A percentile compares a stretch with the other conserved stretches of the same genome.
Conservation (phyloP, 306 rosid genomes). For the Sphenostylis stenocarpa region DNA sequence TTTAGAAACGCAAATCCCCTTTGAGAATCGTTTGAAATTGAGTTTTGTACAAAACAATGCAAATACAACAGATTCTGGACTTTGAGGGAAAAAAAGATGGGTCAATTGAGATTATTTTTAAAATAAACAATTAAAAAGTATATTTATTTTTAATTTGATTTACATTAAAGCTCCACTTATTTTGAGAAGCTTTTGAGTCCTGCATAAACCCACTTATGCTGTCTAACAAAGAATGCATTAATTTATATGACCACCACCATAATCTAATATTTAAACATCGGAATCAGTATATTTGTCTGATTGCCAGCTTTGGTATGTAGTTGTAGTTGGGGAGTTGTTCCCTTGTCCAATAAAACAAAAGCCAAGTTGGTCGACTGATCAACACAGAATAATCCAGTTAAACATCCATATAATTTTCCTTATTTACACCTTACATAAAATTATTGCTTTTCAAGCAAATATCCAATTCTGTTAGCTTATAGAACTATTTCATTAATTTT, state of each 20-base stretch:
- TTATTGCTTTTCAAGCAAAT: background rate
- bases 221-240: background rate
- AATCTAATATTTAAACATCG: constrained; percentile 3
- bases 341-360: background rate
- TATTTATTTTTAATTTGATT: too few species aligned
- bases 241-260: background rate
- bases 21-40: too few species aligned
- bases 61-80: too few species aligned
- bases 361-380: background rate
- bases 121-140: background rate
- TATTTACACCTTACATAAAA: background rate
- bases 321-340: too few species aligned
- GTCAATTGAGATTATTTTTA: too few species aligned
- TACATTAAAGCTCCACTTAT: background rate
- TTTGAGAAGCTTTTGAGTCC: background rate
- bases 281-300: background rate
- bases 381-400: constrained; percentile 33
- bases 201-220: background rate
- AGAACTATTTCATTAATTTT: background rate
- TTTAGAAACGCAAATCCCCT: too few species aligned
- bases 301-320: constrained; percentile 11
- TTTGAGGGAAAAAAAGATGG: too few species aligned
- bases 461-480: background rate
- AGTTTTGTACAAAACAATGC: too few species aligned
- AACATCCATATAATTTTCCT: constrained; percentile 19